phyloP scores from a whole-genome alignment of 163 green algal species.

The Trebouxiophyceae sp. region DNA sequence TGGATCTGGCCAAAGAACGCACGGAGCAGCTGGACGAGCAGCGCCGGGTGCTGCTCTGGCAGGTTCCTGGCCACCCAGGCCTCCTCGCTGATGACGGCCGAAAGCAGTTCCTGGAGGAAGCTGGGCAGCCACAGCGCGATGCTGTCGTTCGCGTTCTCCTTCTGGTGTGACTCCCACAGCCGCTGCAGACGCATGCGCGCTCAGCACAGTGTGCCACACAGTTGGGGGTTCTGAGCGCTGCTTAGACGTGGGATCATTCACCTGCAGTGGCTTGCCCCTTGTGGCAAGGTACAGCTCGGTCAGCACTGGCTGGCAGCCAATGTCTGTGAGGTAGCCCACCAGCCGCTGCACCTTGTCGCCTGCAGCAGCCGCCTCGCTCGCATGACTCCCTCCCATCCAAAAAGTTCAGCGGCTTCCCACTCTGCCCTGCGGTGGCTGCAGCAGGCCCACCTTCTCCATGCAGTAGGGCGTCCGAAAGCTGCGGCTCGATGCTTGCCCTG shows the following conservation, averaged over 20 bases:
- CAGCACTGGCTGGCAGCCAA: no score
- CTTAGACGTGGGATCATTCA: no score
- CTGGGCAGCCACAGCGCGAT: constrained; percentile 45
- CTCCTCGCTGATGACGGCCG: constrained; percentile 36
- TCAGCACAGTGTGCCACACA: no score
- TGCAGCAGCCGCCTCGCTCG: no score
- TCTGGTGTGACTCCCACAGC: constrained; percentile 29
- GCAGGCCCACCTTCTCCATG: constrained; percentile 28
- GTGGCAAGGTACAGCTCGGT: no score
- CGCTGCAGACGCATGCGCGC: constrained; percentile 4
- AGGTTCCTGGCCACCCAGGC: constrained; percentile 46
- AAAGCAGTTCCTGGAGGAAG: constrained; percentile 51
- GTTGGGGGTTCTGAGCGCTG: no score
- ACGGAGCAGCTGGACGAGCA: constrained; percentile 31
- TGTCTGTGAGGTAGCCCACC: no score
- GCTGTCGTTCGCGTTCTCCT: not conserved
- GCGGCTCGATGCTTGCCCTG: constrained; percentile 51
- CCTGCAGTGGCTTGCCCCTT: no score
- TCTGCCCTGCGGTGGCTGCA: constrained; percentile 1
- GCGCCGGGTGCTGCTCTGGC: constrained; percentile 24
- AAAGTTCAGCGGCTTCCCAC: no score
- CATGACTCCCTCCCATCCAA: no score
- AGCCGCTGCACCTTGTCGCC: no score
- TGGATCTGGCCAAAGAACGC: constrained; percentile 24
- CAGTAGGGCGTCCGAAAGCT: constrained; percentile 47